phyloP scores from a whole-genome alignment of 208 protist genomes.

The Trypanosomatidae sp. region DNA sequence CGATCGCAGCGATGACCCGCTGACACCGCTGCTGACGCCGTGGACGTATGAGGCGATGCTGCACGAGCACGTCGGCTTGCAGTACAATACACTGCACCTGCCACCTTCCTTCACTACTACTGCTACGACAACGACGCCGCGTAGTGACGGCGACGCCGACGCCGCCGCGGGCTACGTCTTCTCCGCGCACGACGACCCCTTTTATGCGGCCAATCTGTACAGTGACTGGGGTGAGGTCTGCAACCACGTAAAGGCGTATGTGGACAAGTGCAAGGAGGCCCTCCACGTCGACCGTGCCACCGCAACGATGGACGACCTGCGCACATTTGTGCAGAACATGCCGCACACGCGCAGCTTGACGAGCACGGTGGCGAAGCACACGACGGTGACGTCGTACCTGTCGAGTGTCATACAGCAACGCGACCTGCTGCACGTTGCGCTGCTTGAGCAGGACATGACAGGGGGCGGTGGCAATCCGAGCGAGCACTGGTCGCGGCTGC shows the following conservation, averaged over 20 bases:
- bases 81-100: slow-evolving; percentile 84
- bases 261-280: slow-evolving; percentile 88
- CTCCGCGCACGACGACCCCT: slow-evolving; percentile 87
- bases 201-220: slow-evolving; percentile 93
- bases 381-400: slow-evolving; percentile 57
- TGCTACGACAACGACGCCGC: no score
- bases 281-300: slow-evolving; percentile 67
- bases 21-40: slow-evolving; percentile 95
- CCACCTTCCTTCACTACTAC: no score
- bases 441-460: slow-evolving; percentile 95
- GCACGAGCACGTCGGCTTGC: slow-evolving; percentile 94
- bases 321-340: slow-evolving; percentile 75
- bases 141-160: slow-evolving; percentile 18
- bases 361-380: slow-evolving; percentile 77
- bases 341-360: slow-evolving; percentile 70
- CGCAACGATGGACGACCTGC: slow-evolving; percentile 81
- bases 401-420: slow-evolving; percentile 67
- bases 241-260: slow-evolving; percentile 86
- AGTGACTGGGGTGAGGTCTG: slow-evolving; percentile 97
- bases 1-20: slow-evolving; percentile 85
- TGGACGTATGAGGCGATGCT: slow-evolving; percentile 99
- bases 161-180: slow-evolving; percentile 70
- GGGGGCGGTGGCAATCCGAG: slow-evolving; percentile 23
- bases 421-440: slow-evolving; percentile 84
- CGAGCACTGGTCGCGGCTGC: slow-evolving; percentile 56